Evolutionary conservation across 352 stramenopile species (phyloP), one percentile per base, ranked within the genome.

Genomic region (Pythium scleroteichum): DNA sequence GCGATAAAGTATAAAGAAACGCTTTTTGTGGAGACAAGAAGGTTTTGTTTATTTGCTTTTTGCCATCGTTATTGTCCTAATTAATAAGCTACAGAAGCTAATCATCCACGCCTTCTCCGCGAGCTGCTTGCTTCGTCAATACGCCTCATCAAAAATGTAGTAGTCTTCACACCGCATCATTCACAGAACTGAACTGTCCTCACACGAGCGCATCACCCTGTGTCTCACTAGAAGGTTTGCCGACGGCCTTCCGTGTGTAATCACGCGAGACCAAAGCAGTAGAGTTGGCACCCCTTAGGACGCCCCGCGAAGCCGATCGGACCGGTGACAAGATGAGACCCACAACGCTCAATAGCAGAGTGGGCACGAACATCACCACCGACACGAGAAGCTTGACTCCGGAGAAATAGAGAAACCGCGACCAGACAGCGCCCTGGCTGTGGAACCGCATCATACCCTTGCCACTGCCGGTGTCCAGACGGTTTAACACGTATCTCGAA

Each of bases 401-500:
- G 44, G 58, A 73, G 26, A 92, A 90, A 64, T 92, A 92, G 20
- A 78, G 72, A 55, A 92, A 82, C 12, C 83, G 79, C 27, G 74
- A 64, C 81, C 81, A 93, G 9, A 91, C 79, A 10, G 71, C 65
- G 13, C 76, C 69, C 23, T 78, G 72, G 35, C 60, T 56, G 66
- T 91, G 79, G 65, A 87, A 91, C 14, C 69, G 74, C 47, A 88
- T 82, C 54, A 89, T 49, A 1, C 73, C 66, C 46, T 63, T 26
- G 24, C 42, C 16, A 35, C 17, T 20, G 19, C 32, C 17, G 22
- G 41, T 53, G 29, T 79, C 68, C 45, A 93, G 59, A 35, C 76
- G 79, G 46, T 79, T 75, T 48, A 93, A 63, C 32, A 89, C 78
- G 52, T 81, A 72, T 20, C 83, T 79, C 14, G 72, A 47, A 53